Percentiles rank a stretch among this genome's conserved stretches.
Evolutionary conservation across 1,284 basidiomycete genomes (phyloP).

Genomic region (Hemileia vastatrix): DNA sequence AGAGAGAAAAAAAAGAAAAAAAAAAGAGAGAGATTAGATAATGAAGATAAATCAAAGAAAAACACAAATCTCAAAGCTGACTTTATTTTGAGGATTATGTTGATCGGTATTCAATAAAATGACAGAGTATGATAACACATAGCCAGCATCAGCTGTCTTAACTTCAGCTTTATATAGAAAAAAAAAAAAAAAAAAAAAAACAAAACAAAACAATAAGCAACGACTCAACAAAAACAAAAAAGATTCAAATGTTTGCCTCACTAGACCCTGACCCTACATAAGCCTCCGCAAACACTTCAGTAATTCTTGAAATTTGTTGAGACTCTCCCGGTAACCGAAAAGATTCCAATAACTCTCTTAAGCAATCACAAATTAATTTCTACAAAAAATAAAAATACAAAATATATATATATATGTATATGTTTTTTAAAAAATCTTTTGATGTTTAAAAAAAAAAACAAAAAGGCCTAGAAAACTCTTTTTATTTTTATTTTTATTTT

Average conservation of each 20-base stretch:
- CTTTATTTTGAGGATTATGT: conserved; percentile 88
- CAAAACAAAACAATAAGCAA: not conserved
- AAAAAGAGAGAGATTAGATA: too few relatives aligned
- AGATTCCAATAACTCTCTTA: conserved; percentile 85
- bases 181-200: not conserved
- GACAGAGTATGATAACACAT: conserved; percentile 87
- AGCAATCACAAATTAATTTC: conserved; percentile 89
- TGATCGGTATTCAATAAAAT: conserved; percentile 98
- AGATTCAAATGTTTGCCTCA: too few relatives aligned
- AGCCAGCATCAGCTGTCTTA: conserved; percentile 82
- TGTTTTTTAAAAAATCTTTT: conserved; percentile 25
- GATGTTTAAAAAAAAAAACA: not conserved
- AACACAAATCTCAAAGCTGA: conserved; percentile 19
- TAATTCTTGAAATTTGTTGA: conserved; percentile 87
- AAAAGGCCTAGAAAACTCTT: not conserved
- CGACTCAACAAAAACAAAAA: not conserved
- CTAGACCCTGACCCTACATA: conserved; percentile 79
- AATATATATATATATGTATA: not conserved
- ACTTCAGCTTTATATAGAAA: conserved; percentile 58
- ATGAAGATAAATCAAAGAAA: conserved; percentile 25
- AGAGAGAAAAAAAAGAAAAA: not conserved
- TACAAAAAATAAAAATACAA: conserved; percentile 39
- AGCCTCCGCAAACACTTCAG: conserved; percentile 83
- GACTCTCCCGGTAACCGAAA: conserved; percentile 93
- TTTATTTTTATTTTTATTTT: not conserved